Conservation (phyloP, 192 early-diverging fungal species). For the Linderina pennispora region DNA sequence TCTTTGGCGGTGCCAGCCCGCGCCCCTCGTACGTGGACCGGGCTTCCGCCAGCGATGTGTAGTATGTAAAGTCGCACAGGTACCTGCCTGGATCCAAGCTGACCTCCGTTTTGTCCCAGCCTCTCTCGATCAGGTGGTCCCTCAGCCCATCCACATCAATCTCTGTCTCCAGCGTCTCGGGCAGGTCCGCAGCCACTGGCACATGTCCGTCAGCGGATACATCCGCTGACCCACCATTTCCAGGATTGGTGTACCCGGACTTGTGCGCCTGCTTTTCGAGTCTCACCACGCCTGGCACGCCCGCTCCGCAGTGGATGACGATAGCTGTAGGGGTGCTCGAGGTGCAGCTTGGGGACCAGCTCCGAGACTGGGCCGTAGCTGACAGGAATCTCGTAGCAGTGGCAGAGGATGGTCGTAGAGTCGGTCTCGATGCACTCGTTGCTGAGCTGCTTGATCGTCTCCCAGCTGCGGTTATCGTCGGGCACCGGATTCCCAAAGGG, state of each 20-base stretch:
- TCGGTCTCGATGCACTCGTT: constrained; percentile 5
- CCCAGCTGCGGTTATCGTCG: constrained; percentile 45
- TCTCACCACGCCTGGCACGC: constrained; percentile 24
- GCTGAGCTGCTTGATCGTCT: constrained; percentile 25
- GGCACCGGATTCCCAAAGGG: constrained; percentile 44
- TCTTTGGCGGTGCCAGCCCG: constrained; percentile 9
- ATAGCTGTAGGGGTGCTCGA: constrained; percentile 30
- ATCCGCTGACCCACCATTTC: constrained; percentile 39
- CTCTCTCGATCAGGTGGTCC: constrained; percentile 18
- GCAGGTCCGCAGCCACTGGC: constrained; percentile 21
- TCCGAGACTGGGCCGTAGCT: constrained; percentile 49
- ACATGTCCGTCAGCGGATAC: constrained; percentile 20
- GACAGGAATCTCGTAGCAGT: constrained; percentile 50
- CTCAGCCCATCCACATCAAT: constrained; percentile 36
- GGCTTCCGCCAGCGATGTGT: constrained; percentile 42
- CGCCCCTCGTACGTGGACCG: constrained; percentile 8
- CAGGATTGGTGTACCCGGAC: constrained; percentile 44
- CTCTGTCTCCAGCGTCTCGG: constrained; percentile 26
- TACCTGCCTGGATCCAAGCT: constrained; percentile 52
- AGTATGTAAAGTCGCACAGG: constrained; percentile 58
- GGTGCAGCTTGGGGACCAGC: constrained; percentile 40
- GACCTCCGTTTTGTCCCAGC: constrained; percentile 27
- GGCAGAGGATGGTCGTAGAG: constrained; percentile 9
- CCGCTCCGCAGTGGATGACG: constrained; percentile 53
- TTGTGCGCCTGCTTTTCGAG: constrained; percentile 49